Conservation (phyloP, 2,329 filamentous ascomycete species). For the Fusarium sp. region DNA sequence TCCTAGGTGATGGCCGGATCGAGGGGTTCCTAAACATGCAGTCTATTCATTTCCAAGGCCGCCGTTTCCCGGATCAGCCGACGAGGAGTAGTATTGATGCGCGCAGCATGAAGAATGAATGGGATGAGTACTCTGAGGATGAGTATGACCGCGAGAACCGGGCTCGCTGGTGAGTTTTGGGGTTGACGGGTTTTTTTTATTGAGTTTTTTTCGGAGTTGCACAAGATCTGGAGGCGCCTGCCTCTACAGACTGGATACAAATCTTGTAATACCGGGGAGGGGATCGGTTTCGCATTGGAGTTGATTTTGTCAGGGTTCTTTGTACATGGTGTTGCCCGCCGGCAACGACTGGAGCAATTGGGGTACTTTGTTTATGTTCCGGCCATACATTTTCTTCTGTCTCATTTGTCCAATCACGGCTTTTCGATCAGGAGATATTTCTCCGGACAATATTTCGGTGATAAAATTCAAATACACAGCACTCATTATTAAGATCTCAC, state of each 20-base stretch:
- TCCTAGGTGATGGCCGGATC: conserved; percentile 53
- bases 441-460: not conserved
- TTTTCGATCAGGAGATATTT: not conserved
- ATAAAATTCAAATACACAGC: not conserved
- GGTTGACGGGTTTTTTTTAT: not conserved
- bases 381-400: not conserved
- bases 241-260: not conserved
- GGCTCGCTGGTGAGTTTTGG: conserved; percentile 29
- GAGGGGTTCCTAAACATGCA: conserved; percentile 47
- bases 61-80: conserved; percentile 41
- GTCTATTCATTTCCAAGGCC: conserved; percentile 45
- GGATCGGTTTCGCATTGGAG: not conserved
- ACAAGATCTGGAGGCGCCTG: not conserved
- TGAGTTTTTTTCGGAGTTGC: not conserved
- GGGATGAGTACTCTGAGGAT: conserved; percentile 45
- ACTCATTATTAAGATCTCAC: not conserved
- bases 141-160: conserved; percentile 45
- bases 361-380: not conserved
- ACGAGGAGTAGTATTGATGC: conserved; percentile 47
- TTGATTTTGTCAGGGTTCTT: not conserved
- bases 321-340: not conserved
- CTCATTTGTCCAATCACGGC: not conserved
- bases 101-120: conserved; percentile 42
- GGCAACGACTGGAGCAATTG: not conserved
- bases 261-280: not conserved